Base-by-base conservation (phyloP, 148 eudicot species). In the Limonium bicolor region DNA sequence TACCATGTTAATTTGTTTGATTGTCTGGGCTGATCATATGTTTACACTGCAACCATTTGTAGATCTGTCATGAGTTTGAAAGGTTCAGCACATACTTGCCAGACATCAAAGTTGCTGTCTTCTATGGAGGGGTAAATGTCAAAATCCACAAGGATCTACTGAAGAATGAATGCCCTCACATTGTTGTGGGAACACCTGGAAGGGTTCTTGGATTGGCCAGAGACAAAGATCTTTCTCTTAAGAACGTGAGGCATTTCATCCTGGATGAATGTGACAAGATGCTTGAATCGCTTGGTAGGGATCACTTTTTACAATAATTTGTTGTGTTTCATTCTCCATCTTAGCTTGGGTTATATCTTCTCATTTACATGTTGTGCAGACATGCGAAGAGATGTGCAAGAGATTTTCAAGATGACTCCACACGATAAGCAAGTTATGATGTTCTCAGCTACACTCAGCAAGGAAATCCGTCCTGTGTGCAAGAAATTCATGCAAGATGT, bases 351-450 rank as follows among this genome's bases (percentile, higher is more conserved):
- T 30, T 25, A 5, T 5, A n/a, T 18, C 19, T 11, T 13, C 16
- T 18, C 4, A 6, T 27, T 23, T n/a, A n/a, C n/a, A n/a, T n/a
- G n/a, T 49, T 19, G 11, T 58, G 46, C 74, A 88, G 96, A 88
- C 56, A 88, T 88, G 96, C 69, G 96, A 72, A 88, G 76, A 62
- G 94, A 88, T 50, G 94, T 88, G 50, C 94, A 88, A 62, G 96
- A 82, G 58, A 88, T 82, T 17, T 88, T 88, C 75, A 88, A 83
- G 72, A 88, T 82, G 96, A 88, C 96, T 20, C 96, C 97, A 32
- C 97, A 88, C 70, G 97, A 88, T 53, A 88, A 88, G 72, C 97
- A 88, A 74, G 96, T 87, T 41, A 88, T 88, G 97, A 88, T 83
- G 97, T 88, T 88, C 54, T 88, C 97, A 6, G 97, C 97, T 36